Base-by-base conservation (phyloP, 768 basidiomycete species). In the Termitomyces sp. region DNA sequence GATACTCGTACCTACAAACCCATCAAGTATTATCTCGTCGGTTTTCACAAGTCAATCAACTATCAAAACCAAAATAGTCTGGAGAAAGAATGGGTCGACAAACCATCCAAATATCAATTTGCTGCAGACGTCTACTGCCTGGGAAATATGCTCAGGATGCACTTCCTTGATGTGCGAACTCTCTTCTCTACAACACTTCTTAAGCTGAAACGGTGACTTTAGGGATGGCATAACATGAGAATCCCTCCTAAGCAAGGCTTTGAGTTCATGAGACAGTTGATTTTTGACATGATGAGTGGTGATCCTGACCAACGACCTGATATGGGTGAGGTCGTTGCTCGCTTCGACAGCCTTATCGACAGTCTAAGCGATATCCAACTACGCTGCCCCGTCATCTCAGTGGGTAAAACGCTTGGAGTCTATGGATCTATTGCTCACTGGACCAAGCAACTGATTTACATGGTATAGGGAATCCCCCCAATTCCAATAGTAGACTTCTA, bases 21-120 rank as follows among this genome's bases (percentile, higher is more conserved):
- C 21, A 28, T 59, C 54, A 54, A 51, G 33, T 59, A 59, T 41
- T 55, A 48, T 46, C 41, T 59, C 43, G 41, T 59, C 5, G 58
- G 53, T 33, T 59, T 59, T 40, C 35, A 53, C 28, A 38, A 54
- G 37, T 59, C 58, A 8, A 41, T 37, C 21, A n/a, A 17, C 43
- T 44, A 28, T 37, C 53, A 6, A 12, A 30, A 30, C 26, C 26
- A 26, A 31, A 12, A 43, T 43, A 23, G 42, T 21, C 41, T 7
- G 10, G 43, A 46, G 17, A 31, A 31, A 35, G 42, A n/a, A 49
- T 19, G 48, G 48, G 33, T 45, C 33, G 37, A 26, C 31, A 52
- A 45, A 5, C 4, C 5, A 47, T 41, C 51, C 17, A 38, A 48
- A 11, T 11, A 49, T 3, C 43, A 45, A 5, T 53, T 58, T 44